Percentiles rank a stretch among this genome's conserved stretches.
Conservation (phyloP, 108 stramenopile genomes). For the Fistulifera solaris region DNA sequence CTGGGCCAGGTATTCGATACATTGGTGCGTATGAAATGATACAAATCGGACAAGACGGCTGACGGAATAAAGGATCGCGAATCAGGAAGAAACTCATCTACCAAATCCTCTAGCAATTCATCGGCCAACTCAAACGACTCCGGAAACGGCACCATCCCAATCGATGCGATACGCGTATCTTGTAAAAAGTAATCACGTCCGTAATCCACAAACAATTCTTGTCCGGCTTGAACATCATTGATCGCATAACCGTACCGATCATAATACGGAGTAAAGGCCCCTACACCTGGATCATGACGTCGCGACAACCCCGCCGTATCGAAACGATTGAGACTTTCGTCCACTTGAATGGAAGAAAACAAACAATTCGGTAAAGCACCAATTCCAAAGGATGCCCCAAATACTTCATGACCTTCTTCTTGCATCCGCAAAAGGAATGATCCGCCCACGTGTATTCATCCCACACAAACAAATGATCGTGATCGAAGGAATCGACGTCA, state of each 20-base stretch:
- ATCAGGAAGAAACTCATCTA: not conserved
- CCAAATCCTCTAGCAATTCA: not conserved
- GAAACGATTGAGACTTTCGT: slow-evolving; percentile 3
- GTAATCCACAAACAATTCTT: slow-evolving; percentile 48
- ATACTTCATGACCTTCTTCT: not conserved
- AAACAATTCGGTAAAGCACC: slow-evolving; percentile 36
- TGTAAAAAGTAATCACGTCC: slow-evolving; percentile 26
- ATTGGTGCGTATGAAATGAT: no score
- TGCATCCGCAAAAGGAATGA: not conserved
- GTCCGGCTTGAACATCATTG: slow-evolving; percentile 37
- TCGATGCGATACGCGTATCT: not conserved
- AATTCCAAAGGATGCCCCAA: not conserved
- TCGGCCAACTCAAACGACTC: not conserved
- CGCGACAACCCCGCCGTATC: slow-evolving; percentile 8
- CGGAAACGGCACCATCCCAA: not conserved
- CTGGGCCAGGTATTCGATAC: not conserved
- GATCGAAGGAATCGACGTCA: not conserved
- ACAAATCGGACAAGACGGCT: no score
- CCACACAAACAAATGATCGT: slow-evolving; percentile 18
- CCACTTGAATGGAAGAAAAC: slow-evolving; percentile 25
- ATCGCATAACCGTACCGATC: slow-evolving; percentile 28
- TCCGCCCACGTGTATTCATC: slow-evolving; percentile 15
- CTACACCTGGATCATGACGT: slow-evolving; percentile 36
- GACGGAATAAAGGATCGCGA: no score
- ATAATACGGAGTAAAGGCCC: slow-evolving; percentile 35